Base-by-base conservation (phyloP, 176 grass and related monocot genomes). In the Poa annua region DNA sequence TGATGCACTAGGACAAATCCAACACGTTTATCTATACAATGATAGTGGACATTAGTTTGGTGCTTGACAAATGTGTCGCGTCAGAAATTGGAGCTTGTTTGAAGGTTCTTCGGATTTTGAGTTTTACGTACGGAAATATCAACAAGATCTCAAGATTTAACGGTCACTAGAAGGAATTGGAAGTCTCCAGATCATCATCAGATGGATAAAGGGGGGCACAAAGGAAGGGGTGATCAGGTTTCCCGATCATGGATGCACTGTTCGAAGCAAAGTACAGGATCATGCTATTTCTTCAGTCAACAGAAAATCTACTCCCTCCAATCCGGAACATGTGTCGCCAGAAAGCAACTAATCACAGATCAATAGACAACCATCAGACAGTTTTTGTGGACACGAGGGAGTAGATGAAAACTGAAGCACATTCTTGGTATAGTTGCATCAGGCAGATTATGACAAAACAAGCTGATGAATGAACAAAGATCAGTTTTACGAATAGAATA, bases 221-320 rank as follows among this genome's bases (percentile, higher is more conserved):
- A 10, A 3, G 24, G 14, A 25, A 10, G 7, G 24, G 14, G 70
- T 16, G 22, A 48, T 49, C 22, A 49, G 17, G 42, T 17, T 49
- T 16, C 70, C 70, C 29, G 11, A 73, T 29, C 42, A 50, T 73
- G 8, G 13, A 73, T 73, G 49, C 12, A 17, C 13, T 73, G 70
- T 73, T 50, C 42, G 48, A 73, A 73, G 70, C 44, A 26, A 73
- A 50, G 22, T 49, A 9, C 44, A 50, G 26, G 48, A 75, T 75
- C 17, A 75, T 53, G 36, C 36, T 39, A 39, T 41, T 41, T 41
- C 39, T 77, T 21, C 52, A 9, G 33, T 41, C 49, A 20, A 33
- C 9, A 53, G 36, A 16, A 63, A 77, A 39, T 59, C 34, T 41
- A 29, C 29, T 29, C 29, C 29, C 29, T 29, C 29, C 29, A 29